Evolutionary conservation across 768 basidiomycete species (phyloP), one percentile per base, ranked within the genome.

Genomic region (Lentinula sp.): DNA sequence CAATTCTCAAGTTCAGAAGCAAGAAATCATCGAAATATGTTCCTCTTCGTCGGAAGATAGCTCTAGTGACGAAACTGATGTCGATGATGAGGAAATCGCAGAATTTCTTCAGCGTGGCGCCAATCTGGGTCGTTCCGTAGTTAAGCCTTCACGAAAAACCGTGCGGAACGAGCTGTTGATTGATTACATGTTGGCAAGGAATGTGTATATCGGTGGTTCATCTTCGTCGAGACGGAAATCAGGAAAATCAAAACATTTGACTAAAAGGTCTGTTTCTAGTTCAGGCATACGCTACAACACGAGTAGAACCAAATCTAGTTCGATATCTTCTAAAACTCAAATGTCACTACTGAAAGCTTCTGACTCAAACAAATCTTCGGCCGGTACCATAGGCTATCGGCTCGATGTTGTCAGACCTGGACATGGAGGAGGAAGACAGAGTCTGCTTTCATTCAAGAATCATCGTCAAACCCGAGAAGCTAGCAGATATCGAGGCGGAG

Each of bases 161-260:
- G 20, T 41, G n/a, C 37, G 39, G 55, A 45, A 13, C n/a, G 57
- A 59, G 36, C 16, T 9, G 8, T 33, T 59, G 15, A 50, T 59
- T 45, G 57, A 59, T 33, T 59, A 59, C 18, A 59, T 59, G 57
- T 23, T 59, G 33, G 43, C 57, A 12, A 43, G 37, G 33, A 59
- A 48, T 41, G 57, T 49, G 39, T 23, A 13, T 56, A 20, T 56
- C 9, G 28, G 55, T 20, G 41, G 37, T 18, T 57, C 35, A n/a
- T 9, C 45, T 59, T 46, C 28, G 3, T 28, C 33, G 32, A 59
- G 42, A 36, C 35, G 13, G 23, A 33, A 28, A 28, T 3, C 28
- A 49, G 57, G 45, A 35, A 59, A 48, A 18, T 23, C 12, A 41
- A 59, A 13, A 12, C 33, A 18, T 0, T 10, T 10, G 28, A 8